Conservation (phyloP, 306 rosid genomes). For the Malus orientalis region DNA sequence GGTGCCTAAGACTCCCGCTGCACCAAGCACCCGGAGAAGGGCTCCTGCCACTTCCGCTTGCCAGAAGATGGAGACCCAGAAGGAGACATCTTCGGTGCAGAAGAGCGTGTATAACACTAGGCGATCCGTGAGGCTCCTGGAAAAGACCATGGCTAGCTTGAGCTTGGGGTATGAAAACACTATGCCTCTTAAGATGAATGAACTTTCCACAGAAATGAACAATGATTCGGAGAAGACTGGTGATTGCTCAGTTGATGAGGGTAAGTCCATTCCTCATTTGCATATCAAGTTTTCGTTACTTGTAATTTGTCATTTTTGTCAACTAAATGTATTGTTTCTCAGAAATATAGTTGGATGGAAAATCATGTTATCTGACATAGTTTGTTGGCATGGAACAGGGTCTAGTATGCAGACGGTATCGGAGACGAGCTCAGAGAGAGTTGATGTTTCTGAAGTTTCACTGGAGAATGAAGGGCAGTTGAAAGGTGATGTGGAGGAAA, state of each 20-base stretch:
- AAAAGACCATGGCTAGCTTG: slow-evolving; percentile 47
- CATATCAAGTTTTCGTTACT: not conserved
- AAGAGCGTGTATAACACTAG: slow-evolving; percentile 44
- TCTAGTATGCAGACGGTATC: slow-evolving; percentile 7
- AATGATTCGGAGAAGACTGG: slow-evolving; percentile 12
- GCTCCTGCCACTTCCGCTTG: slow-evolving; percentile 26
- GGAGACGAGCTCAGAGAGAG: slow-evolving; percentile 18
- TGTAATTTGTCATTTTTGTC: not conserved
- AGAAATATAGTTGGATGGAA: not conserved
- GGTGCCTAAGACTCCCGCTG: slow-evolving; percentile 40
- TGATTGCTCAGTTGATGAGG: slow-evolving; percentile 19
- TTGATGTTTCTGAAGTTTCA: slow-evolving; percentile 23
- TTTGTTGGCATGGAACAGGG: slow-evolving; percentile 19
- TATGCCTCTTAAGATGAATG: slow-evolving; percentile 19
- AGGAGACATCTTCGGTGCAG: slow-evolving; percentile 25
- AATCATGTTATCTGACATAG: not conserved
- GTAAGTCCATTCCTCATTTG: slow-evolving; percentile 6
- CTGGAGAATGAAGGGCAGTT: not conserved
- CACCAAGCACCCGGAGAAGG: slow-evolving; percentile 27
- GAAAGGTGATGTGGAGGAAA: not conserved
- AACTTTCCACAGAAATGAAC: slow-evolving; percentile 31
- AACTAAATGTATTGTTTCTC: not conserved
- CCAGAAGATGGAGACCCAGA: slow-evolving; percentile 1
- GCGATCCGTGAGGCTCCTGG: slow-evolving; percentile 60
- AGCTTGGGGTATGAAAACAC: slow-evolving; percentile 28